phyloP scores from a whole-genome alignment of 495 filamentous ascomycete species.

The Pyrenopolyporus hunteri region DNA sequence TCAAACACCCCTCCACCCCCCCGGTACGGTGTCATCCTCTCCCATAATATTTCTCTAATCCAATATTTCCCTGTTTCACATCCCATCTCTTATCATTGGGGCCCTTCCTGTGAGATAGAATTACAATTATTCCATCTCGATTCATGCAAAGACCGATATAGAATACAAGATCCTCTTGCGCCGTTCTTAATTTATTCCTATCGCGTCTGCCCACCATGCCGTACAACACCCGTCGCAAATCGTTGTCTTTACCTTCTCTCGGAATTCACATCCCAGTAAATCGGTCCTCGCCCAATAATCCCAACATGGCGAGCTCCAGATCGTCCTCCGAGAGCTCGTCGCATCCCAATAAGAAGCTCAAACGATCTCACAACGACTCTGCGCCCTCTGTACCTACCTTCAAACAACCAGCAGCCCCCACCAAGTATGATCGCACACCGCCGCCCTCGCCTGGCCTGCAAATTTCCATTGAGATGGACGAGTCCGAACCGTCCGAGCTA shows the following conservation, averaged over 20 bases:
- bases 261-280: conserved; percentile 84
- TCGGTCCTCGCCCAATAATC: conserved; percentile 38
- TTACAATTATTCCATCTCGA: conserved; percentile 30
- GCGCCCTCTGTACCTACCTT: conserved; percentile 50
- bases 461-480: conserved; percentile 51
- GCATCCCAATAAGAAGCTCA: conserved; percentile 82
- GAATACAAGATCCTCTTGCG: conserved; percentile 33
- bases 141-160: conserved; percentile 40
- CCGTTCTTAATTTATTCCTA: conserved; percentile 28
- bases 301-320: conserved; percentile 39
- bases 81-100: conserved; percentile 22
- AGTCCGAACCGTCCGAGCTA: conserved; percentile 34
- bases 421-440: conserved; percentile 74
- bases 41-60: conserved; percentile 17
- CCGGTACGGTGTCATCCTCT: conserved; percentile 17
- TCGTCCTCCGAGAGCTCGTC: conserved; percentile 59
- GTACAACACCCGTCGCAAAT: conserved; percentile 98
- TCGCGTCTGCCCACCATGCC: conserved; percentile 66
- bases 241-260: conserved; percentile 88
- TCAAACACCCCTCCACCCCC: neutral
- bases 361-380: conserved; percentile 63
- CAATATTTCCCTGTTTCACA: conserved; percentile 20
- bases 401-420: conserved; percentile 44
- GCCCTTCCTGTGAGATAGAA: conserved; percentile 23
- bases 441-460: conserved; percentile 76